Evolutionary conservation across 2,329 filamentous ascomycete species (phyloP).

Genomic region (Dendryphion nanum): DNA sequence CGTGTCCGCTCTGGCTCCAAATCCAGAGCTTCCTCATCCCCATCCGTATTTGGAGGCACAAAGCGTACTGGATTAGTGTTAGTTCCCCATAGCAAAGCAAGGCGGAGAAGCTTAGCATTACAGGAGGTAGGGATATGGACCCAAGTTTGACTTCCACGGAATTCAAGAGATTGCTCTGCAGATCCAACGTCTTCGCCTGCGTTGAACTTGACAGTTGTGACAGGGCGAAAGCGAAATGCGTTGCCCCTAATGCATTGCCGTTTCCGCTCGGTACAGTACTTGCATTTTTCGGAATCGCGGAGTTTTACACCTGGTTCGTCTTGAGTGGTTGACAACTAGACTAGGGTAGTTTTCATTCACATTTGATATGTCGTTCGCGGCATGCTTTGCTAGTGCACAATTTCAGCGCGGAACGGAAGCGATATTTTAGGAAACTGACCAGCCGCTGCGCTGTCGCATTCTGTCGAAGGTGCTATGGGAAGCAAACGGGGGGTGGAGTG

Average conservation of each 20-base stretch:
- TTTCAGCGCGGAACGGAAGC: constrained; percentile 13
- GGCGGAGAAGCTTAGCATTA: constrained; percentile 10
- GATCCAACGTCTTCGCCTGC: constrained; percentile 30
- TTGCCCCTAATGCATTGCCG: constrained; percentile 27
- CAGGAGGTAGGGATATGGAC: constrained; percentile 24
- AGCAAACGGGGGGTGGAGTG: constrained; percentile 1
- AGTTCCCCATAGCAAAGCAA: not conserved
- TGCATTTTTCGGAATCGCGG: constrained; percentile 27
- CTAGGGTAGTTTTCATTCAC: constrained; percentile 8
- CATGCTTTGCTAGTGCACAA: constrained; percentile 25
- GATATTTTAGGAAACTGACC: constrained; percentile 15
- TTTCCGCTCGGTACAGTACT: constrained; percentile 29
- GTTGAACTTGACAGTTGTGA: constrained; percentile 31
- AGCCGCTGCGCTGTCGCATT: constrained; percentile 30
- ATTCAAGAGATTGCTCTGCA: constrained; percentile 27
- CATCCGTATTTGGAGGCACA: constrained; percentile 25
- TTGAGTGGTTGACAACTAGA: not conserved
- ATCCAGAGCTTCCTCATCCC: constrained; percentile 16
- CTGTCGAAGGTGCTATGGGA: constrained; percentile 1
- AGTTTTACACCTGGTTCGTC: constrained; percentile 29
- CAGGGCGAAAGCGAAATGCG: constrained; percentile 29
- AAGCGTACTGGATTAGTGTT: constrained; percentile 21
- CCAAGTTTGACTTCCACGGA: constrained; percentile 24
- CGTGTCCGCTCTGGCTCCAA: constrained; percentile 8
- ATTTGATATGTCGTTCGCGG: constrained; percentile 33